Evolutionary conservation across 495 filamentous ascomycete species (phyloP).

Genomic region (Neurospora sp.): DNA sequence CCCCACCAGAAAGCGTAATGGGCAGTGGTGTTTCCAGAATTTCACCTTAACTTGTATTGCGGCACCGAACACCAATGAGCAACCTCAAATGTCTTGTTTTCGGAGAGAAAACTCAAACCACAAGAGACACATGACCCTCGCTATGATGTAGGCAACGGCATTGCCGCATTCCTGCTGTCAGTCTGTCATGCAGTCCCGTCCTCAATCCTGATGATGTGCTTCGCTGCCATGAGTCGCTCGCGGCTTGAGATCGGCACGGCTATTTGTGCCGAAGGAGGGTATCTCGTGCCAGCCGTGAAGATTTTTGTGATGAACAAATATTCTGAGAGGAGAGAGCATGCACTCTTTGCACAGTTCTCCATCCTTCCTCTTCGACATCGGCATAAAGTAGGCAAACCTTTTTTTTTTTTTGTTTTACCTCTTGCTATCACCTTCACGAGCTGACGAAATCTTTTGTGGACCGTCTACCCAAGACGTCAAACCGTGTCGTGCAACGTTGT

Average conservation of each 20-base stretch:
- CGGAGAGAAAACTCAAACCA: background rate
- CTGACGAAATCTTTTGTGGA: background rate
- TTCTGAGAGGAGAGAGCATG: background rate
- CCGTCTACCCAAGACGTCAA: background rate
- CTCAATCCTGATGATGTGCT: background rate
- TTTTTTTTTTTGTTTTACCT: background rate
- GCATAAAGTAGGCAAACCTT: background rate
- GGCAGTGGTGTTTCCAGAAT: background rate
- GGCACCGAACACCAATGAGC: background rate
- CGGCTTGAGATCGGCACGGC: background rate
- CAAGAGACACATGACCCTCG: background rate
- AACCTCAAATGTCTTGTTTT: background rate
- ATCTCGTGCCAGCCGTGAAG: background rate
- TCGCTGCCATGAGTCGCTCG: background rate
- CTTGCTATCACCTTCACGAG: background rate
- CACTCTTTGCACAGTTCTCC: background rate
- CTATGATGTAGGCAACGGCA: background rate
- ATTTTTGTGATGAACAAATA: background rate
- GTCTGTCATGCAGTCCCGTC: background rate
- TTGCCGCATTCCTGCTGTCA: background rate
- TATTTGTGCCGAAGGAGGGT: background rate
- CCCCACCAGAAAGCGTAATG: background rate
- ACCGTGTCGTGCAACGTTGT: background rate
- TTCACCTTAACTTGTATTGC: background rate
- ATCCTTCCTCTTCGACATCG: background rate